phyloP scores from a whole-genome alignment of 2,329 filamentous ascomycete species.

The Cadophora gregata region DNA sequence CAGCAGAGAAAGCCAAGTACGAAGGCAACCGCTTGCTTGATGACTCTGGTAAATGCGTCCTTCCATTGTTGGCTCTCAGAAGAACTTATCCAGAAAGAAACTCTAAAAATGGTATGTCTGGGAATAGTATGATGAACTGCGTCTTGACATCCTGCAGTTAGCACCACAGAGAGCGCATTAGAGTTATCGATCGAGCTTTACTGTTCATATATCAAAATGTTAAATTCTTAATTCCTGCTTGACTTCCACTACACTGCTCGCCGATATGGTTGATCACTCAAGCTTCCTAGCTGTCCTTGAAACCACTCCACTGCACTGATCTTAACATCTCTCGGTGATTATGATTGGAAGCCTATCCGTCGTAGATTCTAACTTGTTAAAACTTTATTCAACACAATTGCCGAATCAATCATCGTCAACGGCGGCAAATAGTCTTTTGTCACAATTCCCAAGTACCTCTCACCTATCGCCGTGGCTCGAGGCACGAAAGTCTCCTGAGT shows the following conservation, averaged over 20 bases:
- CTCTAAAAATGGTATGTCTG: conserved; percentile 12
- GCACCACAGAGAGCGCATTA: background rate
- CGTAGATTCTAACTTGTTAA: too few species aligned
- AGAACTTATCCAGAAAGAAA: conserved; percentile 1
- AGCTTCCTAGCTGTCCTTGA: too few species aligned
- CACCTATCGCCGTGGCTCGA: background rate
- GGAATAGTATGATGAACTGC: background rate
- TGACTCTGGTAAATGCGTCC: conserved; percentile 9
- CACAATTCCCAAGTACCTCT: background rate
- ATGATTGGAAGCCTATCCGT: too few species aligned
- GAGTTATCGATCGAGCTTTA: too few species aligned
- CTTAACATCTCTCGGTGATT: too few species aligned
- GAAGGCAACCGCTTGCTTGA: conserved; percentile 23
- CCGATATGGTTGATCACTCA: too few species aligned
- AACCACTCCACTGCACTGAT: too few species aligned
- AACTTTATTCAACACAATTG: background rate
- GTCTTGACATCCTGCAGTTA: background rate
- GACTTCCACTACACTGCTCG: too few species aligned
- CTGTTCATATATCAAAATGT: too few species aligned
- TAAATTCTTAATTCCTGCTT: too few species aligned
- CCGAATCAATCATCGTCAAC: background rate
- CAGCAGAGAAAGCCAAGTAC: conserved; percentile 22
- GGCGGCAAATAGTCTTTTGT: background rate
- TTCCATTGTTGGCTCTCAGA: conserved; percentile 12
- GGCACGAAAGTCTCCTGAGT: background rate